Evolutionary conservation across 495 filamentous ascomycete species (phyloP).

Genomic region (Antarctomyces pellizariae): DNA sequence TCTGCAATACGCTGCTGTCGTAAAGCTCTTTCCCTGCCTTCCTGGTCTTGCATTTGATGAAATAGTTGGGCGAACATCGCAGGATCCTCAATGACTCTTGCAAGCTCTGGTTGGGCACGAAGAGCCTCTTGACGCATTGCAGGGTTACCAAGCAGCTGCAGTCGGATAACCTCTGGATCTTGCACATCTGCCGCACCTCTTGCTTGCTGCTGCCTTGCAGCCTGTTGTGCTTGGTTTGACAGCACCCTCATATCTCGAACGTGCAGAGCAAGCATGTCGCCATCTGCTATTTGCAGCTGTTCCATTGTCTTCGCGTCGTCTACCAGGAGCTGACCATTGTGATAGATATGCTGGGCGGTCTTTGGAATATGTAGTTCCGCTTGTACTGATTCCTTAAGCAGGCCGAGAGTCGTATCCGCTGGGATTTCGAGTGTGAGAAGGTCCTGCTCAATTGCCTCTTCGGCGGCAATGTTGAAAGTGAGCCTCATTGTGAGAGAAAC

Average conservation of each 20-base stretch:
- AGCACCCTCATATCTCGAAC: conserved; percentile 34
- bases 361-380: conserved; percentile 28
- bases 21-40: conserved; percentile 43
- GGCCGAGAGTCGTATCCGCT: conserved; percentile 60
- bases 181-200: conserved; percentile 17
- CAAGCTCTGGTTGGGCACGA: conserved; percentile 48
- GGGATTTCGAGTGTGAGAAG: conserved; percentile 68
- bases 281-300: conserved; percentile 61
- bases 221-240: conserved; percentile 13
- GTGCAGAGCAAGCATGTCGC: conserved; percentile 80
- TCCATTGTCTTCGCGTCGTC: conserved; percentile 59
- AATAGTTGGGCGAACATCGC: conserved; percentile 49
- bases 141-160: conserved; percentile 63
- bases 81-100: conserved; percentile 53
- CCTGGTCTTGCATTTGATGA: conserved; percentile 35
- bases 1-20: conserved; percentile 52
- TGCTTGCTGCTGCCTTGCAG: conserved; percentile 16
- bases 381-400: conserved; percentile 64
- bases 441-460: conserved; percentile 40
- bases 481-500: too few relatives aligned
- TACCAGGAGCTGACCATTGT: conserved; percentile 63
- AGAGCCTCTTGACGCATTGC: conserved; percentile 40
- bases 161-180: conserved; percentile 64
- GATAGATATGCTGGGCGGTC: conserved; percentile 49
- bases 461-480: conserved; percentile 65